These are phyloP conservation scores for Silene noctiflora DNA, from an alignment of 179 eudicot genomes.

Conservation along the genomic window DNA sequence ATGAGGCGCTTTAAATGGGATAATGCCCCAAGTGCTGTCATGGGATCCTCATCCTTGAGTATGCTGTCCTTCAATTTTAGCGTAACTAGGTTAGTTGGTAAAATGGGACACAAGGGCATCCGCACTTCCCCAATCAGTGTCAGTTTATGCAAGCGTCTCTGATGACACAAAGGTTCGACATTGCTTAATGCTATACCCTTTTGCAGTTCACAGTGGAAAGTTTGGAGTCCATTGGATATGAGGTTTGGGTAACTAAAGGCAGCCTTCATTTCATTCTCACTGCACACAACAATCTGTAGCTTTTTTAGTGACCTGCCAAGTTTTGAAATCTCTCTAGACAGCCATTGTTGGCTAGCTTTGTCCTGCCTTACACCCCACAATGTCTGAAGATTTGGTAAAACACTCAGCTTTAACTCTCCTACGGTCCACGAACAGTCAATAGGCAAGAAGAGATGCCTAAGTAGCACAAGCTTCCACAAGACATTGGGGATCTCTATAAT, in stretches of 20 bases:
- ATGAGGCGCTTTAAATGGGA: constrained; percentile 18
- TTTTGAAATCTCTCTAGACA: constrained; percentile 22
- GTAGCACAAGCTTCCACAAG: constrained; percentile 23
- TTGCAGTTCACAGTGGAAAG: constrained; percentile 19
- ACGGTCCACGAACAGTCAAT: constrained; percentile 9
- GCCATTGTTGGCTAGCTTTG: not conserved
- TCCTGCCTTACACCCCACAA: constrained; percentile 28
- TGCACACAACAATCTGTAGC: constrained; percentile 13
- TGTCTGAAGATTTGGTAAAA: constrained; percentile 21
- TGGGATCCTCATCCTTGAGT: constrained; percentile 11
- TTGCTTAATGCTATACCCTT: not conserved
- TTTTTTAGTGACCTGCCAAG: constrained; percentile 20
- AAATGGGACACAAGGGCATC: not conserved
- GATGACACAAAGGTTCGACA: constrained; percentile 11
- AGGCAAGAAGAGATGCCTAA: constrained; percentile 37
- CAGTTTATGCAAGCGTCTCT: constrained; percentile 19
- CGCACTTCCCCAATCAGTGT: constrained; percentile 8
- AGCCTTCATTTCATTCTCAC: not conserved
- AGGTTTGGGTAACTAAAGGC: constrained; percentile 21
- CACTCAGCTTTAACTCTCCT: constrained; percentile 16
- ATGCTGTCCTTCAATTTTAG: constrained; percentile 19
- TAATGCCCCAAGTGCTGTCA: constrained; percentile 26
- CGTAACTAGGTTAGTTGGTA: constrained; percentile 23
- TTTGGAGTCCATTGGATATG: constrained; percentile 1
- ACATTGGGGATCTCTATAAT: constrained; percentile 21